A percentile compares a stretch with the other conserved stretches of the same genome.
These are phyloP conservation scores for Eucalyptus microcorys DNA, from an alignment of 345 rosid species.

Conservation along the genomic window DNA sequence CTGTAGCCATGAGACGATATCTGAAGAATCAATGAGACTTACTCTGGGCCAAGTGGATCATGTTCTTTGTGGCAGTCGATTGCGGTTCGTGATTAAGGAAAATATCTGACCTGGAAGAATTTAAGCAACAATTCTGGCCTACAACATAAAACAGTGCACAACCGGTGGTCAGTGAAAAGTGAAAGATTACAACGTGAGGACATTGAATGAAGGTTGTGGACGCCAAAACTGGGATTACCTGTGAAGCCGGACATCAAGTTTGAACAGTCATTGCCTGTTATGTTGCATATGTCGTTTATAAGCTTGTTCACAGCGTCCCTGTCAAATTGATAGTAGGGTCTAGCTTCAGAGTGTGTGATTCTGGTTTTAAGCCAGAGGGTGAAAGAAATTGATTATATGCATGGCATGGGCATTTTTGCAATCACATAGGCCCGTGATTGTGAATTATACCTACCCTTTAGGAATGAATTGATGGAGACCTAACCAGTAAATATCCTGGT, in stretches of 20 bases:
- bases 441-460: slow-evolving; percentile 10
- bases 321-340: neutral
- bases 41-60: slow-evolving; percentile 32
- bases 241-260: slow-evolving; percentile 8
- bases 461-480: slow-evolving; percentile 25
- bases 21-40: neutral
- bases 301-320: slow-evolving; percentile 12
- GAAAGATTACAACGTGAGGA: neutral
- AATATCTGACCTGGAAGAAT: slow-evolving; percentile 1
- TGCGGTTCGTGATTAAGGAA: slow-evolving; percentile 13
- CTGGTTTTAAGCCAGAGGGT: neutral
- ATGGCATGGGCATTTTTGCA: neutral
- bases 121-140: slow-evolving; percentile 25
- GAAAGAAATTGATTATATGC: neutral
- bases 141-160: neutral
- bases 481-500: slow-evolving; percentile 26
- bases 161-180: neutral
- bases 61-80: slow-evolving; percentile 24
- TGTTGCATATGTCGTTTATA: slow-evolving; percentile 1
- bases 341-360: neutral
- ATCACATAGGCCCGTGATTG: neutral
- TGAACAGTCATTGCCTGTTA: slow-evolving; percentile 6
- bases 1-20: neutral
- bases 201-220: neutral
- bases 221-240: neutral